A percentile compares a stretch with the other conserved stretches of the same genome.
Conservation (phyloP, 148 eudicot genomes). For the Silene conica region DNA sequence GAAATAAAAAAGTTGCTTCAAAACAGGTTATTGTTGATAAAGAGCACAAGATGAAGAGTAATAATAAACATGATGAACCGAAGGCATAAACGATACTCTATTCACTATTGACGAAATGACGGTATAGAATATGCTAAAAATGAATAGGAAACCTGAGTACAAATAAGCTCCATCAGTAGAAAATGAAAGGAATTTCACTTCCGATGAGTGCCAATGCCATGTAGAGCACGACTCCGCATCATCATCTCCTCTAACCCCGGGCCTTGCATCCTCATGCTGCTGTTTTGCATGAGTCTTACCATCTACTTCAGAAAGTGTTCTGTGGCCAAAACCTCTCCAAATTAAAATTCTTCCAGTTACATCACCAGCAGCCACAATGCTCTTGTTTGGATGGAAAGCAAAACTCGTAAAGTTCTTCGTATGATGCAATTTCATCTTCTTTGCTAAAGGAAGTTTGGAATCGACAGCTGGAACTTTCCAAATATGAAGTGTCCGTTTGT, state of each 20-base stretch:
- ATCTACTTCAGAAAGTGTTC: slow-evolving; percentile 31
- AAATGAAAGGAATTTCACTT: slow-evolving; percentile 77
- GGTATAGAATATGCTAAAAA: neutral
- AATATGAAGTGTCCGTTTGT: slow-evolving; percentile 53
- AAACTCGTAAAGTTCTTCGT: slow-evolving; percentile 55
- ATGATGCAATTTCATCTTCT: slow-evolving; percentile 71
- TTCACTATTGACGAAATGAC: neutral
- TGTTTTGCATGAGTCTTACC: slow-evolving; percentile 28
- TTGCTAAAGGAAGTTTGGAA: slow-evolving; percentile 32
- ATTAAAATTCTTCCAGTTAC: slow-evolving; percentile 80
- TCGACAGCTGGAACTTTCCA: slow-evolving; percentile 82
- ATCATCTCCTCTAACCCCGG: slow-evolving; percentile 76
- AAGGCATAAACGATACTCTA: neutral
- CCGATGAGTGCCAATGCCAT: slow-evolving; percentile 96
- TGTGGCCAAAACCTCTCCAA: slow-evolving; percentile 78
- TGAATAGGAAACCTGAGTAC: slow-evolving; percentile 60
- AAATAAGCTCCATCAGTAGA: slow-evolving; percentile 94
- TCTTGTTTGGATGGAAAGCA: slow-evolving; percentile 85
- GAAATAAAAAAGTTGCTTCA: neutral
- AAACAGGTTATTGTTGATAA: neutral
- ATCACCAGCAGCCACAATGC: slow-evolving; percentile 87
- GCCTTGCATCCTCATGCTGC: slow-evolving; percentile 49
- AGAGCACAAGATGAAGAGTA: too few species aligned
- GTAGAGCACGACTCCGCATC: slow-evolving; percentile 92
- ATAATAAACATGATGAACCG: neutral